phyloP scores from a whole-genome alignment of 2,329 filamentous ascomycete genomes.

The Pseudomassariella vexata region DNA sequence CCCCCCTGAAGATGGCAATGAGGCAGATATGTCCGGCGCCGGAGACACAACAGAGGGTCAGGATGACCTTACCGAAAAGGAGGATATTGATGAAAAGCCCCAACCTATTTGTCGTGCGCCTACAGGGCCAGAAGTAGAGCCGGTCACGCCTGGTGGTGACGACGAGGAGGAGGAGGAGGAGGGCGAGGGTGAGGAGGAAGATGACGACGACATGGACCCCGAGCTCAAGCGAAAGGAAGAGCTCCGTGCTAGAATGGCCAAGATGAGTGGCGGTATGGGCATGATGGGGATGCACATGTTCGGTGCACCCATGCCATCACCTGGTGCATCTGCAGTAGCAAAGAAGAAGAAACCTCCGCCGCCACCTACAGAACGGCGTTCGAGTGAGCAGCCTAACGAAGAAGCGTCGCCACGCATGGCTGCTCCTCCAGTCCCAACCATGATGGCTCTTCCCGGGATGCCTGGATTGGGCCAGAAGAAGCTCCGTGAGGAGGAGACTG shows the following conservation, averaged over 20 bases:
- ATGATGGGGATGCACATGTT: constrained; percentile 67
- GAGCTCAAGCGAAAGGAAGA: constrained; percentile 83
- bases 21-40: constrained; percentile 59
- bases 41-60: constrained; percentile 59
- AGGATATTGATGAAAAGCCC: constrained; percentile 64
- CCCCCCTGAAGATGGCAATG: constrained; percentile 49
- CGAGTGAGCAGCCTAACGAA: constrained; percentile 39
- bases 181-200: constrained; percentile 63
- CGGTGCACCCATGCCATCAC: constrained; percentile 56
- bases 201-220: constrained; percentile 81
- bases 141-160: constrained; percentile 29
- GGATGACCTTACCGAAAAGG: constrained; percentile 60
- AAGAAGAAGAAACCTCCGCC: constrained; percentile 51
- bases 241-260: constrained; percentile 90
- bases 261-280: constrained; percentile 91
- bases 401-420: constrained; percentile 34
- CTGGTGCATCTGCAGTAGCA: constrained; percentile 34
- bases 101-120: constrained; percentile 32
- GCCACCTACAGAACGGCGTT: constrained; percentile 33
- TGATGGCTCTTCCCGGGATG: constrained; percentile 70
- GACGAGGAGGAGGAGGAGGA: constrained; percentile 46
- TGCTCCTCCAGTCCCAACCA: constrained; percentile 49
- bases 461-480: constrained; percentile 64
- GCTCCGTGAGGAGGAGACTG: constrained; percentile 35
- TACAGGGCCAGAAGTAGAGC: constrained; percentile 26